Evolutionary conservation across 2,329 filamentous ascomycete species (phyloP), one percentile per base, ranked within the genome.

Genomic region (Cladophialophora chaetospira): DNA sequence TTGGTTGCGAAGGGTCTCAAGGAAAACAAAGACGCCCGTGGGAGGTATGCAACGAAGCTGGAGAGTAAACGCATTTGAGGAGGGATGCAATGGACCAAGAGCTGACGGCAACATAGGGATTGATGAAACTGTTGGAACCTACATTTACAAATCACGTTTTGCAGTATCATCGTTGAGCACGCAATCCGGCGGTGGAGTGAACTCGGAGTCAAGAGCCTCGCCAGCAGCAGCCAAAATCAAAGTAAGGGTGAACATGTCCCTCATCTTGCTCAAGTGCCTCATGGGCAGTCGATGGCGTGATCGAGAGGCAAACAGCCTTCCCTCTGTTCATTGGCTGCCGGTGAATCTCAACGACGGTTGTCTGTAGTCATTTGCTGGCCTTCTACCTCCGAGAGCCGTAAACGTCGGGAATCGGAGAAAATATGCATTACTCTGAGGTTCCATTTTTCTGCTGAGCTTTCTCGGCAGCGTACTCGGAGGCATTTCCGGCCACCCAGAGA

Each of bases 121-220:
- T 51, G 49, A 48, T 53, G 44, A 53, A 53, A 48, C 49, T 53
- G 48, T 55, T 51, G 44, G 52, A 56, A 23, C 36, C 53, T 51
- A 55, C 50, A 53, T 50, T 62, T 62, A 62, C 60, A 62, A 62
- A 62, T 62, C 56, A 50, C 53, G 29, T 15, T 17, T 48, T 47
- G 42, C 56, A 55, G 53, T 60, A 57, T 58, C 57, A 58, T 58
- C 36, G 53, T 58, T 42, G 60, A 62, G 60, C 60, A 62, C 60
- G 60, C 60, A 54, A 62, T 62, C 55, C 53, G 36, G 48, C 38
- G 28, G 56, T 60, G 57, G 57, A 57, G 49, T 56, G 44, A 44
- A 49, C 53, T 57, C 54, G 54, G 53, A 21, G 52, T 61, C 52
- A 52, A 61, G 52, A 60, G 59, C 51, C 54, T 62, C 50, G 54